Conservation (phyloP, 768 basidiomycete genomes). For the Trametes elegans region DNA sequence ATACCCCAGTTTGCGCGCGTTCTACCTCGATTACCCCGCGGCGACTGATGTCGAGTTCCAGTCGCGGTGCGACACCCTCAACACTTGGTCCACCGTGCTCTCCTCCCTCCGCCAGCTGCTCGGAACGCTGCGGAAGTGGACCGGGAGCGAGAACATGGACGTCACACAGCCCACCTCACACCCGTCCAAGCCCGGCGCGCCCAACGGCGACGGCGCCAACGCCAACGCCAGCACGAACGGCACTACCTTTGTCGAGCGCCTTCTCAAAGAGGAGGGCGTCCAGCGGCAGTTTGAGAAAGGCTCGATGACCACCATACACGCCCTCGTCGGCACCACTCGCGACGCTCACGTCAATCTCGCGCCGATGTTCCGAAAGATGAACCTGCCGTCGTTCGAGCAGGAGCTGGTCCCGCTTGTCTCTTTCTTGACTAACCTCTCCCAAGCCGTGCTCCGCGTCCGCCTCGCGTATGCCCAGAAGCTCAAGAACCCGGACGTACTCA, state of each 20-base stretch:
- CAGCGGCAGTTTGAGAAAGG: conserved; percentile 92
- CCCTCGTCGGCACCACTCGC: conserved; percentile 82
- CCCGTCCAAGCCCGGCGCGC: conserved; percentile 38
- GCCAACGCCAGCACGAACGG: conserved; percentile 65
- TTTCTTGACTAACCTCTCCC: conserved; percentile 94
- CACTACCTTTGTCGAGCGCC: conserved; percentile 87
- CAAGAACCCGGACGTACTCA: conserved; percentile 83
- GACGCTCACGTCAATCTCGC: conserved; percentile 83
- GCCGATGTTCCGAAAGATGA: conserved; percentile 77
- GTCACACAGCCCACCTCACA: conserved; percentile 77
- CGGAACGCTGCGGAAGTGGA: conserved; percentile 83
- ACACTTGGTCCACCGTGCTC: conserved; percentile 90
- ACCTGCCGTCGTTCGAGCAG: conserved; percentile 86
- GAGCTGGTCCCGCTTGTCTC: conserved; percentile 90
- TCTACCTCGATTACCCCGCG: conserved; percentile 74
- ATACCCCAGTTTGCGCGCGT: conserved; percentile 81
- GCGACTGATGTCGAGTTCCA: conserved; percentile 67
- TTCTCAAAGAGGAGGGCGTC: conserved; percentile 95
- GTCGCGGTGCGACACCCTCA: conserved; percentile 83
- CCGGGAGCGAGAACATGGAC: conserved; percentile 87
- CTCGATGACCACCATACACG: conserved; percentile 82
- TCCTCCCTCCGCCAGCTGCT: conserved; percentile 83
- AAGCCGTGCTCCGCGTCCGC: conserved; percentile 86
- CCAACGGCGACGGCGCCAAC: conserved; percentile 36
- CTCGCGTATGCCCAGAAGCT: conserved; percentile 87